Evolutionary conservation across 768 basidiomycete genomes (phyloP).

Genomic region (Rhodocollybia butyracea): DNA sequence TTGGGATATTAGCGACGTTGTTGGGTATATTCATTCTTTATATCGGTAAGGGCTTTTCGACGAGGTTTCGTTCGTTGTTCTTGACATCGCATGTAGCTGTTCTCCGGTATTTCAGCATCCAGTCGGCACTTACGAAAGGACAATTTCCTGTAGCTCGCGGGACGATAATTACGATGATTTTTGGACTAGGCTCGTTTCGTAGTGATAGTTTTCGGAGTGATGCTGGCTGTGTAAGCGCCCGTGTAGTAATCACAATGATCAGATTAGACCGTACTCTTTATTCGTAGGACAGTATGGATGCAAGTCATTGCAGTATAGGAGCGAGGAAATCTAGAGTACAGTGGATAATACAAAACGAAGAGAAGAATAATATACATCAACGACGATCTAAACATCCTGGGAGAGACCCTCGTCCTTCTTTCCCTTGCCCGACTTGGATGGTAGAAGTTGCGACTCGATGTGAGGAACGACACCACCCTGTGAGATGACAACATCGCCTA

Average conservation of each 20-base stretch:
- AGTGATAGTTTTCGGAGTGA: background rate
- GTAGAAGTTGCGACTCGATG: slow-evolving; percentile 48
- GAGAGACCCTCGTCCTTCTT: slow-evolving; percentile 27
- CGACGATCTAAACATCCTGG: slow-evolving; percentile 13
- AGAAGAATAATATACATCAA: background rate
- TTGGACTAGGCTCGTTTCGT: slow-evolving; percentile 6
- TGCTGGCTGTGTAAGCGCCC: background rate
- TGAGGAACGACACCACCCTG: slow-evolving; percentile 86
- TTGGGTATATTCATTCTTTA: background rate
- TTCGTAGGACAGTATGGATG: background rate
- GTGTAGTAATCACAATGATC: slow-evolving; percentile 18
- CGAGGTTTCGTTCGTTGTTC: background rate
- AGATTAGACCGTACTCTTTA: background rate
- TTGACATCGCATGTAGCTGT: slow-evolving; percentile 8
- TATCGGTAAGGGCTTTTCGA: background rate
- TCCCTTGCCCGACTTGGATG: slow-evolving; percentile 28
- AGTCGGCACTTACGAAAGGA: slow-evolving; percentile 33
- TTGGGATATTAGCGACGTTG: background rate
- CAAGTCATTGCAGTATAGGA: background rate
- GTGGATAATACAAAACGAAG: slow-evolving; percentile 8
- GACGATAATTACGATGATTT: slow-evolving; percentile 26
- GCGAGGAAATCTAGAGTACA: slow-evolving; percentile 3
- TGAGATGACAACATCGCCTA: slow-evolving; percentile 85
- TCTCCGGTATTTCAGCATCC: slow-evolving; percentile 21
- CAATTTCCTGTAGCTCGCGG: slow-evolving; percentile 37